A percentile compares a stretch with the other conserved stretches of the same genome.
Conservation (phyloP, 352 stramenopile species). For the Phytophthora litchii region DNA sequence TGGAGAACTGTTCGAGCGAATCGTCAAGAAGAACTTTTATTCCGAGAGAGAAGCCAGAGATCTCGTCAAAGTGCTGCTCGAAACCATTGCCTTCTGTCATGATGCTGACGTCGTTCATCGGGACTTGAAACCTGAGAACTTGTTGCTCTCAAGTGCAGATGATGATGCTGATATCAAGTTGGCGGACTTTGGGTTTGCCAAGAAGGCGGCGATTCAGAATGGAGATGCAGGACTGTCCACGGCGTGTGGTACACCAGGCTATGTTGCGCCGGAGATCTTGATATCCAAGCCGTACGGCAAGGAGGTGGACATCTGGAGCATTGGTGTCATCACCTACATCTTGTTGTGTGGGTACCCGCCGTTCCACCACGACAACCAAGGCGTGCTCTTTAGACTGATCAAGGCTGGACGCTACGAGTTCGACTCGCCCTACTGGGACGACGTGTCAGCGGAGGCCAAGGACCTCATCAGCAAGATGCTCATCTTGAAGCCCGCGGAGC, state of each 20-base stretch:
- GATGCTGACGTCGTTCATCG: conserved; percentile 90
- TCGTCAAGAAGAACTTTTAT: conserved; percentile 90
- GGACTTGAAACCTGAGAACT: conserved; percentile 97
- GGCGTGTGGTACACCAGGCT: conserved; percentile 75
- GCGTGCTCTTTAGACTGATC: conserved; percentile 81
- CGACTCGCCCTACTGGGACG: conserved; percentile 83
- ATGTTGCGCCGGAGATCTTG: conserved; percentile 85
- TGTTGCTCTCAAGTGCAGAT: conserved; percentile 83
- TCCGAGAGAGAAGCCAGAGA: conserved; percentile 79
- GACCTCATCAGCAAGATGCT: conserved; percentile 92
- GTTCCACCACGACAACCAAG: conserved; percentile 93
- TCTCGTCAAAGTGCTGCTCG: conserved; percentile 77
- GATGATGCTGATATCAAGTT: conserved; percentile 87
- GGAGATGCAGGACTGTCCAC: conserved; percentile 54
- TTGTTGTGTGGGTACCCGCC: conserved; percentile 83
- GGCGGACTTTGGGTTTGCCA: conserved; percentile 85
- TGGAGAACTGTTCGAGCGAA: conserved; percentile 86
- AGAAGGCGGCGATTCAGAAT: conserved; percentile 65
- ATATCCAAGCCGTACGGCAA: conserved; percentile 75
- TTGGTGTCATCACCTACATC: conserved; percentile 91
- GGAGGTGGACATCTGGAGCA: conserved; percentile 88
- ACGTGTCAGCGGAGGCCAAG: conserved; percentile 76
- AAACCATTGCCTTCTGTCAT: conserved; percentile 89
- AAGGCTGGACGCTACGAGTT: conserved; percentile 75
- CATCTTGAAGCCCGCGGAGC: conserved; percentile 80